Evolutionary conservation across 31 red algal species (phyloP), one percentile per base, ranked within the genome.

Genomic region (Bonnemaisonia californica): DNA sequence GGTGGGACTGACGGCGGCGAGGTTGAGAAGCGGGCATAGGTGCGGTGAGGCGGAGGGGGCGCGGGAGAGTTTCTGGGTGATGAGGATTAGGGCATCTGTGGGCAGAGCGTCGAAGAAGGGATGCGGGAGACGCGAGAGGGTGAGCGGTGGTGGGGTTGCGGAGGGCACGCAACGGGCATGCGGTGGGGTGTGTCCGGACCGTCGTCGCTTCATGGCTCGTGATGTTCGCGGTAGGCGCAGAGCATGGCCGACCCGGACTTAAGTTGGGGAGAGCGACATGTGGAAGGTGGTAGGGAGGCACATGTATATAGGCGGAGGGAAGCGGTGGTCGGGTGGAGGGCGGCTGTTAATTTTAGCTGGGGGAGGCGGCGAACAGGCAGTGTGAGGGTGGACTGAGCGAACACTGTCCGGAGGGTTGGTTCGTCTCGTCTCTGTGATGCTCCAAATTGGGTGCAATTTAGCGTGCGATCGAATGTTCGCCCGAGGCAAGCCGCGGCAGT

Each of bases 21-120:
- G 69, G 30, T 29, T 54, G 36, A 74, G 37, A 4, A 74, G 69
- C 18, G 69, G 69, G 69, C 69, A 74, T n/a, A 4, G 12, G 39
- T 29, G 27, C 19, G 69, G 69, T 4, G 34, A 13, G 33, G 33
- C 38, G 1, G 69, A 29, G 0, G 69, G 41, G 19, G 26, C 22
- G 33, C 9, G 9, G 37, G 69, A 74, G 41, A 74, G 69, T 4
- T 38, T 16, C 19, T 55, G 69, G 1, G 39, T 74, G 21, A 74
- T 74, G 1, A 28, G 34, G 7, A 74, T 29, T 8, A 74, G 69
- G 22, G 69, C 45, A 38, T 74, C 69, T 26, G 38, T 30, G 1
- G 69, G 69, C 16, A 74, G 69, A 0, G 24, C 27, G 69, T 74
- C 69, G 69, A 74, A 74, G 39, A 74, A 74, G 41, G 36, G 4